Evolutionary conservation across 306 rosid genomes (phyloP), one percentile per base, ranked within the genome.

Genomic region (Sicyos edulis): DNA sequence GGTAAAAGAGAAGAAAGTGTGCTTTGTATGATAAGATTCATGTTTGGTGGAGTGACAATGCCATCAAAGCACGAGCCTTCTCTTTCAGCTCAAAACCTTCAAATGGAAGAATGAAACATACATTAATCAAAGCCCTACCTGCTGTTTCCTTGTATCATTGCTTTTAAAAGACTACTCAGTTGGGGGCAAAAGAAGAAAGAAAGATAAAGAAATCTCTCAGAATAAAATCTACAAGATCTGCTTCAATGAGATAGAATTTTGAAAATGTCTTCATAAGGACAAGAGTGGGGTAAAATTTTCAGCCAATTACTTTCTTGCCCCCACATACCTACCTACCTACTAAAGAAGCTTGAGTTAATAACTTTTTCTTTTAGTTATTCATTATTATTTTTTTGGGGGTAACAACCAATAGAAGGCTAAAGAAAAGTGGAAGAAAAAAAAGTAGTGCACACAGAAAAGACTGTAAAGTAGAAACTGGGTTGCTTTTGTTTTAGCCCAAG

Each of bases 401-500:
- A 62, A 62, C 5, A 62, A 62, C 47, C 15, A 34, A n/a, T 16
- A 9, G 69, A 34, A 34, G 8, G 21, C 32, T 60, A 24, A 32
- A 34, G 10, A 32, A 57, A 8, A 10, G 11, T 6, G 8, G 12
- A 17, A 0, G 8, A 8, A 34, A 34, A 44, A 26, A 24, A 65
- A 65, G 53, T 12, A 66, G 47, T 6, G 12, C 55, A 21, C 11
- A 21, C 3, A 6, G 2, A 66, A 66, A 44, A 17, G 72, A 29
- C 13, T 5, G 5, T 54, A 56, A 74, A 58, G 76, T 62, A 50
- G 34, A 72, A 15, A 72, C 73, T 53, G 54, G 54, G 64, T 61
- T 71, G 75, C 61, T 75, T 78, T 66, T 71, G 62, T 70, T 69
- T 42, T 70, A 13, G 32, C 72, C 47, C 26, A 75, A 70, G 74